Conservation (phyloP, 495 filamentous ascomycete species). For the Penicillium subrubescens region DNA sequence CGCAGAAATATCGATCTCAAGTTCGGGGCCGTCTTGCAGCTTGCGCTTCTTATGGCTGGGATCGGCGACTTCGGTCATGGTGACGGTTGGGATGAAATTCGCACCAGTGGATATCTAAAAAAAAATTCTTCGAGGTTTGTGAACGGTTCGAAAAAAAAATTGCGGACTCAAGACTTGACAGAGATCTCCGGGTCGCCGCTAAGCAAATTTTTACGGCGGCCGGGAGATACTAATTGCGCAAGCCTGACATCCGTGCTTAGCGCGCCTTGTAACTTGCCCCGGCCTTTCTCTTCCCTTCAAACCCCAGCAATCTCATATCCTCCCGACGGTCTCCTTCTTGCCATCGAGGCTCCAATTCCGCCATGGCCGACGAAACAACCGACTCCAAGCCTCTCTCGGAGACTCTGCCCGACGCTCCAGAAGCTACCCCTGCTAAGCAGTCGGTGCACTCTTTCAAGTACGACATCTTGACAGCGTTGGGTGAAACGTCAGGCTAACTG, state of each 20-base stretch:
- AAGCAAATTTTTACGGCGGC: slow-evolving; percentile 36
- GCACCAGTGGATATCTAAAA: neutral
- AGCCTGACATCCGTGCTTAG: slow-evolving; percentile 23
- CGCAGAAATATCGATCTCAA: slow-evolving; percentile 84
- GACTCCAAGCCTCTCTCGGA: slow-evolving; percentile 30
- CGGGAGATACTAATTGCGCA: slow-evolving; percentile 36
- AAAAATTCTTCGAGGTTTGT: slow-evolving; percentile 4
- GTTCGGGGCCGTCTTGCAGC: slow-evolving; percentile 58
- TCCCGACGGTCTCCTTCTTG: neutral
- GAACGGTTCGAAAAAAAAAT: slow-evolving; percentile 6
- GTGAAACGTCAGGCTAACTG: slow-evolving; percentile 28
- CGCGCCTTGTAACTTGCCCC: slow-evolving; percentile 10
- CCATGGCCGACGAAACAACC: slow-evolving; percentile 37
- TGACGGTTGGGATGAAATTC: slow-evolving; percentile 4
- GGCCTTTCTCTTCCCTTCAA: slow-evolving; percentile 10
- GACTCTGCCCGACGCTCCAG: slow-evolving; percentile 37
- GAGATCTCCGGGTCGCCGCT: slow-evolving; percentile 10
- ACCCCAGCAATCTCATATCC: neutral
- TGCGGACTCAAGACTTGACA: neutral
- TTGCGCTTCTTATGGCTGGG: slow-evolving; percentile 69
- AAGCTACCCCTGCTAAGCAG: slow-evolving; percentile 37
- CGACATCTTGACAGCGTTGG: neutral
- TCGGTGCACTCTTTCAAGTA: slow-evolving; percentile 50
- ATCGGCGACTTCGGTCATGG: slow-evolving; percentile 38
- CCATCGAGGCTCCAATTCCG: slow-evolving; percentile 6